Evolutionary conservation across 2,329 filamentous ascomycete genomes (phyloP), one percentile per base, ranked within the genome.

Genomic region (Fusarium robinianum): DNA sequence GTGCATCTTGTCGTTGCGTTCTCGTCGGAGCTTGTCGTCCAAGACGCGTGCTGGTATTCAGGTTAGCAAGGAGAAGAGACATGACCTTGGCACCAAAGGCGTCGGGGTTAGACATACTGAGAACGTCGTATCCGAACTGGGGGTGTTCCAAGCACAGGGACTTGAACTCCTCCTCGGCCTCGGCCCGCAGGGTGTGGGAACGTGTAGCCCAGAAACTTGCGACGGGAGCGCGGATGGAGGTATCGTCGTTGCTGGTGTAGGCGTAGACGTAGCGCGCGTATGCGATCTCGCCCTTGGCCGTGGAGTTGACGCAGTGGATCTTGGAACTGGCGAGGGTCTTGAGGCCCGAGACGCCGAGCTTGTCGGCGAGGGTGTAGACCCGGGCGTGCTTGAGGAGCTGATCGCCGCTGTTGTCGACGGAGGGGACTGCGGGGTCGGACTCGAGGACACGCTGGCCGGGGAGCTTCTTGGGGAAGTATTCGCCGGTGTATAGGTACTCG

Each of bases 121-220:
- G 80, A 42, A 97, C 88, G 68, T 96, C 91, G 73, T 91, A 96
- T 63, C 87, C 87, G 65, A 96, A 96, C 65, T 95, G 87, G 12
- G 91, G 91, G 65, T 85, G 90, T 71, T 96, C 88, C 66, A 96
- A 72, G 72, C 91, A 96, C 69, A 96, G 81, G 31, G 78, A 69
- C 66, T 85, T 83, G 79, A 96, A 96, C 70, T 95, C 88, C 6
- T 81, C 79, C 69, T 95, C 89, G 24, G 90, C 89, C 69, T 95
- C 89, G 68, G 91, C 79, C 12, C 91, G 85, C 53, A 96, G 74
- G 9, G 88, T 84, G 71, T 94, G 90, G 8, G 57, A 70, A 21
- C 61, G 57, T 11, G 57, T 60, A 2, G 57, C 57, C 57, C 57
- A 60, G 46, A 60, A 60, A 34, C 57, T 60, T 19, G 57, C 57